phyloP scores from a whole-genome alignment of 257 asterid species.

The Nicotiana paniculata region DNA sequence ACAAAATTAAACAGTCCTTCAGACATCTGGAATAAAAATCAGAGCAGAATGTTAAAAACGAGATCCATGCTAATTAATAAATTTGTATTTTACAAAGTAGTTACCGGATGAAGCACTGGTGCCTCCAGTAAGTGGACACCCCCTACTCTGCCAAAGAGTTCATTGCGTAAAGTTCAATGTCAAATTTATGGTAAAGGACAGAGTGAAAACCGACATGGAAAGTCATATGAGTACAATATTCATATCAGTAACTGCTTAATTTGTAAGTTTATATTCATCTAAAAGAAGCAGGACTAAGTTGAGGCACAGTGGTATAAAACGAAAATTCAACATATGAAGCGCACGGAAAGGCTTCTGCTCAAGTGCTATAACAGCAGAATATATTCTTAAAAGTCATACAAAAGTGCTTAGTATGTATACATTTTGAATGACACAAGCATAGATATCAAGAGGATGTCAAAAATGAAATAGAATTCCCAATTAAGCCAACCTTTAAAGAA shows the following conservation, averaged over 20 bases:
- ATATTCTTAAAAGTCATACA: neutral
- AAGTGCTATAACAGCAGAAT: neutral
- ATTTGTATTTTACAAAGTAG: slow-evolving; percentile 4
- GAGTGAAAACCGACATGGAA: neutral
- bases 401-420: neutral
- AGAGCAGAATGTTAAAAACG: slow-evolving; percentile 8
- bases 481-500: neutral
- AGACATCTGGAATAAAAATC: slow-evolving; percentile 49
- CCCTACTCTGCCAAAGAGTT: slow-evolving; percentile 74
- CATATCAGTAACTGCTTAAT: neutral
- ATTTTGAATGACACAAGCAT: neutral
- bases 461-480: neutral
- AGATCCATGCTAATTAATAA: slow-evolving; percentile 2
- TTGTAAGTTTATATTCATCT: neutral
- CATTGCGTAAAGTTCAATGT: neutral
- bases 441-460: neutral
- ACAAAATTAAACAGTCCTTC: slow-evolving; percentile 97
- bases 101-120: slow-evolving; percentile 78
- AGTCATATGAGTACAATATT: neutral
- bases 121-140: slow-evolving; percentile 82
- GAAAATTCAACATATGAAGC: neutral
- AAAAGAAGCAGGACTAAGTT: neutral
- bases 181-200: neutral
- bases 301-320: neutral
- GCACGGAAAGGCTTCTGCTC: neutral